These are phyloP conservation scores for Malassezia vespertilionis DNA, from an alignment of 1,284 basidiomycete genomes.

Conservation along the genomic window DNA sequence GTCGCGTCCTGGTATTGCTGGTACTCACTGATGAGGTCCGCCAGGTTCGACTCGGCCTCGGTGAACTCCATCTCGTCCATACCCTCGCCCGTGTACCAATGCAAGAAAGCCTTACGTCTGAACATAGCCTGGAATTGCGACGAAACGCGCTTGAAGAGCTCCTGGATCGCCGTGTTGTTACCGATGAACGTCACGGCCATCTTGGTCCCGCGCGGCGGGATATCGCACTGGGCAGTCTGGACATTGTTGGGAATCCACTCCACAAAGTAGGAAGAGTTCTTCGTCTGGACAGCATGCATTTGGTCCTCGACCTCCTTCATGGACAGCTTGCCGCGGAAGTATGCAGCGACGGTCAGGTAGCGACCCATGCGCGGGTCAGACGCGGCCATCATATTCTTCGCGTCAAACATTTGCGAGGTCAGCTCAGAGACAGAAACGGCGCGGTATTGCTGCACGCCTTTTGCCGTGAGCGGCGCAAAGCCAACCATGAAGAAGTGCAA, in stretches of 20 bases:
- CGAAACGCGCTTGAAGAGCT: conserved; percentile 75
- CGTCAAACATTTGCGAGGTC: conserved; percentile 96
- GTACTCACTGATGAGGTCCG: conserved; percentile 49
- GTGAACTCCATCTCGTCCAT: conserved; percentile 99
- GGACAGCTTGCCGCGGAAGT: conserved; percentile 93
- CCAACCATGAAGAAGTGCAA: conserved; percentile 99
- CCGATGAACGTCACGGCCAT: conserved; percentile 73
- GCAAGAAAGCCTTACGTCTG: conserved; percentile 95
- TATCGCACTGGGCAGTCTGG: conserved; percentile 88
- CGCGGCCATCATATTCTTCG: conserved; percentile 66
- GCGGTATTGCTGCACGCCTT: conserved; percentile 79
- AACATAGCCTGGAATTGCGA: conserved; percentile 99
- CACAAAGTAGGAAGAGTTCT: conserved; percentile 94
- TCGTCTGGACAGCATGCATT: conserved; percentile 90
- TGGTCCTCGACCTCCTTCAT: conserved; percentile 99
- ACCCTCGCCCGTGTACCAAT: conserved; percentile 68
- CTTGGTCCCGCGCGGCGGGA: conserved; percentile 64
- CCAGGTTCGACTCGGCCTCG: conserved; percentile 89
- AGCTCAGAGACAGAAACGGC: conserved; percentile 91
- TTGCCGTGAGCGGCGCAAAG: conserved; percentile 84
- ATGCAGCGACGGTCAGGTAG: conserved; percentile 74
- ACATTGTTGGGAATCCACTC: conserved; percentile 78
- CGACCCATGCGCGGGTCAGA: conserved; percentile 84
- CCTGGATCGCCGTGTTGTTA: conserved; percentile 83
- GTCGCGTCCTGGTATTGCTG: conserved; percentile 88